Evolutionary conservation across 331 rosid species (phyloP), one percentile per base, ranked within the genome.

Genomic region (Quercus phellos): DNA sequence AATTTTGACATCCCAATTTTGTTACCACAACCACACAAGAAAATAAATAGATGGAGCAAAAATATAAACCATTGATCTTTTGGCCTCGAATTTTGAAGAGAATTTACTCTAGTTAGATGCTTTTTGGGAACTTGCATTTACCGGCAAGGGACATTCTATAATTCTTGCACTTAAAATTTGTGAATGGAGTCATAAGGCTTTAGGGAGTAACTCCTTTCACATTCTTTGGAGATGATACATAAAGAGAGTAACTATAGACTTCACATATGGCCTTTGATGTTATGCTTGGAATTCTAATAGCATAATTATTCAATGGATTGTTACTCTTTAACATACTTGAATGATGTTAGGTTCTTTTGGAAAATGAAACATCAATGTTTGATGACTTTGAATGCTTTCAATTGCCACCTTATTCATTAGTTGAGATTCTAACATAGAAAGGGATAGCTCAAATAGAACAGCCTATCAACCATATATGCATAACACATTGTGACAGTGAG

Each of bases 111-210:
- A 1, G 67, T 59, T 59, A 12, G 34, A 59, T 24, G n/a, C 26
- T 14, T 27, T 14, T 61, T 63, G 43, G 30, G 2, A 34, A 14
- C 43, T 63, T 29, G 19, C 13, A 29, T 0, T 29, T 63, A 29
- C 21, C 69, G 29, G 32, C 43, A 22, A 3, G 42, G 43, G 16
- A 18, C 12, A 63, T 63, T 3, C 0, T 63, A 29, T 17, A 10
- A 22, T 24, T 59, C 6, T 29, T 38, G 43, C 43, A 38, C 43
- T 38, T 38, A 38, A 7, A 38, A 38, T 38, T 38, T 38, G 43
- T 38, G 43, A 38, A 38, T 90, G 94, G 97, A 92, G 60, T 79
- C 43, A 38, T 7, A 2, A 0, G 11, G 43, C 43, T 38, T 38
- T 38, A 7, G 0, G 43, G 43, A 38, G 29, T 63, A 14, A 22